These are phyloP conservation scores for Beverwykella pulmonaria DNA, from an alignment of 495 filamentous ascomycete species.

Conservation along the genomic window DNA sequence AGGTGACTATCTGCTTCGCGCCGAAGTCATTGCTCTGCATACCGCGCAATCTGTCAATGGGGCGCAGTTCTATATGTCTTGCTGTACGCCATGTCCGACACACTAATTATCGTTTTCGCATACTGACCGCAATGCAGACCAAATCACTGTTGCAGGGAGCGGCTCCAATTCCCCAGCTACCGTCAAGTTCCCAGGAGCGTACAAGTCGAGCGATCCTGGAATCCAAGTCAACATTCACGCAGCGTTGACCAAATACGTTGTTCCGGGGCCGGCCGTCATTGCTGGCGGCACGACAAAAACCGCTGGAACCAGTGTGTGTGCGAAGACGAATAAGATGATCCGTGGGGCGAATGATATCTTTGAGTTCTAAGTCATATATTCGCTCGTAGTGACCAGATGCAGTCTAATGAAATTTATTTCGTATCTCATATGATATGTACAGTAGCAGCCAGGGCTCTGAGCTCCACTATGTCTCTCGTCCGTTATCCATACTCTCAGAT, in stretches of 20 bases:
- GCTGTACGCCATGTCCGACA: slow-evolving; percentile 33
- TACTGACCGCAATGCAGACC: slow-evolving; percentile 43
- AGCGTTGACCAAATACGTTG: slow-evolving; percentile 48
- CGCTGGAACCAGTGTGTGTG: slow-evolving; percentile 7
- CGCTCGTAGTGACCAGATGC: neutral
- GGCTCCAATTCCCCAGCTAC: slow-evolving; percentile 53
- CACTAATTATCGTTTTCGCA: neutral
- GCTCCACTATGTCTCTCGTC: no score
- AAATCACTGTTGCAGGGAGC: slow-evolving; percentile 60
- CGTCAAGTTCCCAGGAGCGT: slow-evolving; percentile 57
- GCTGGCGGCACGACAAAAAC: slow-evolving; percentile 17
- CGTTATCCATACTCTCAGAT: no score
- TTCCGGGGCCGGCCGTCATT: slow-evolving; percentile 44
- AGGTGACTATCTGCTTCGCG: slow-evolving; percentile 39
- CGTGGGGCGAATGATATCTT: slow-evolving; percentile 15
- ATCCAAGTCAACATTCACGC: slow-evolving; percentile 53
- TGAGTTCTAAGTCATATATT: slow-evolving; percentile 3
- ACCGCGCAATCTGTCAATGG: slow-evolving; percentile 44
- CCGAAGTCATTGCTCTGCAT: slow-evolving; percentile 50
- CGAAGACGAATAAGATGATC: slow-evolving; percentile 22
- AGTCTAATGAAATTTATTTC: neutral
- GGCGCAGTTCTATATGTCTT: slow-evolving; percentile 59
- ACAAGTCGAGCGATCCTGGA: slow-evolving; percentile 52
- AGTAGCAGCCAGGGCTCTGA: no score
- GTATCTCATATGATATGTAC: no score